phyloP scores from a whole-genome alignment of 2,329 filamentous ascomycete species.

The Monosporascus cannonballus region DNA sequence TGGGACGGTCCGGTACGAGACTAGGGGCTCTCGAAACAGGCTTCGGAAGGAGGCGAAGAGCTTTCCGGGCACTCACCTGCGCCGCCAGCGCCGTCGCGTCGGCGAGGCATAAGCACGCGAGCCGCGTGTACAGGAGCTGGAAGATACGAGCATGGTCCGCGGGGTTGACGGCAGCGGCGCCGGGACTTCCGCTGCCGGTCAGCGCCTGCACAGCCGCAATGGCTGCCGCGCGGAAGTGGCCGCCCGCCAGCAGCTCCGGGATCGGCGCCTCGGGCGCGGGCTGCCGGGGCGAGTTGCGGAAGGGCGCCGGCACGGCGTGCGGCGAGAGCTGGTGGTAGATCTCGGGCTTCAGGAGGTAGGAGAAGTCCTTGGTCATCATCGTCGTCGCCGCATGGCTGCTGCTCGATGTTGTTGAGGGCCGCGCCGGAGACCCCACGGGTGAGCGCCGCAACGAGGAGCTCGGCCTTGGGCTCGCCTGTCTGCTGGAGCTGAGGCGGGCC shows the following conservation, averaged over 20 bases:
- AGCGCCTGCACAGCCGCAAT: slow-evolving; percentile 59
- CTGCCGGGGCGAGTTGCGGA: slow-evolving; percentile 62
- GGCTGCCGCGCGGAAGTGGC: slow-evolving; percentile 77
- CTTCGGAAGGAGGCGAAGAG: no score
- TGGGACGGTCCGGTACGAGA: no score
- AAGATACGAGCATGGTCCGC: slow-evolving; percentile 64
- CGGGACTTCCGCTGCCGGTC: slow-evolving; percentile 37
- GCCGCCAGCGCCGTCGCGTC: slow-evolving; percentile 64
- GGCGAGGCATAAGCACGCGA: slow-evolving; percentile 76
- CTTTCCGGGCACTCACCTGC: slow-evolving; percentile 28
- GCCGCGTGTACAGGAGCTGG: slow-evolving; percentile 69
- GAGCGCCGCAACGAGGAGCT: slow-evolving; percentile 16
- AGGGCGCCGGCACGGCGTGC: slow-evolving; percentile 54
- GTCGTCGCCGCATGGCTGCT: slow-evolving; percentile 23
- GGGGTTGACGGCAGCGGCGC: slow-evolving; percentile 33
- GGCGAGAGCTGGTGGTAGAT: slow-evolving; percentile 77
- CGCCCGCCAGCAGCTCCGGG: slow-evolving; percentile 58
- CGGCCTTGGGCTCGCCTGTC: slow-evolving; percentile 16
- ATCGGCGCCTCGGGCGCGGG: slow-evolving; percentile 60
- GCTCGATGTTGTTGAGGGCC: slow-evolving; percentile 5
- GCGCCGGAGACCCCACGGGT: slow-evolving; percentile 9
- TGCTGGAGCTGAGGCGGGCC: slow-evolving; percentile 19
- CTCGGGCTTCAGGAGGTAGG: slow-evolving; percentile 71
- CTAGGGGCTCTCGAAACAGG: no score
- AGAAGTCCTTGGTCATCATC: slow-evolving; percentile 62